Evolutionary conservation across 495 filamentous ascomycete species (phyloP).

Genomic region (Filosporella fistucella): DNA sequence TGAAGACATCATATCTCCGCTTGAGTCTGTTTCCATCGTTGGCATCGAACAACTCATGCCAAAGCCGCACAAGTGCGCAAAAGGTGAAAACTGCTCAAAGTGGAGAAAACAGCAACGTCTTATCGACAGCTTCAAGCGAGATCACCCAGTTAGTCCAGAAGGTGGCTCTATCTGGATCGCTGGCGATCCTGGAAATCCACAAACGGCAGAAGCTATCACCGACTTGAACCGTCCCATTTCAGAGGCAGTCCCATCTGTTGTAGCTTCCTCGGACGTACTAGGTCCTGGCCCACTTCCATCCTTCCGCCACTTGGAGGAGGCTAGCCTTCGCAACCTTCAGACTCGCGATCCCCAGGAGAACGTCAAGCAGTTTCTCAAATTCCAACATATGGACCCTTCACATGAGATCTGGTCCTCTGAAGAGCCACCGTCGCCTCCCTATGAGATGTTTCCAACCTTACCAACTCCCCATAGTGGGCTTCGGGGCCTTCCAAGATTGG

Average conservation of each 20-base stretch:
- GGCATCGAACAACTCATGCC: slow-evolving; percentile 86
- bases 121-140: slow-evolving; percentile 60
- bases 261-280: slow-evolving; percentile 86
- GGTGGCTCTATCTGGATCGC: slow-evolving; percentile 59
- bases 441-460: slow-evolving; percentile 38
- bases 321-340: slow-evolving; percentile 60
- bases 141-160: slow-evolving; percentile 56
- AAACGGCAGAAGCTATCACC: slow-evolving; percentile 43
- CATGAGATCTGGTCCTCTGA: slow-evolving; percentile 38
- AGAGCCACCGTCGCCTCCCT: slow-evolving; percentile 49
- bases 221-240: slow-evolving; percentile 50
- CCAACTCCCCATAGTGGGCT: slow-evolving; percentile 24
- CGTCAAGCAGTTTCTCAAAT: slow-evolving; percentile 79
- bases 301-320: slow-evolving; percentile 65
- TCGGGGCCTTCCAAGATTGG: slow-evolving; percentile 31
- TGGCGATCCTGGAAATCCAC: slow-evolving; percentile 68
- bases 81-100: slow-evolving; percentile 85
- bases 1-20: slow-evolving; percentile 64
- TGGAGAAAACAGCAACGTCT: slow-evolving; percentile 68
- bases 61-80: slow-evolving; percentile 79
- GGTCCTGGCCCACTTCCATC: slow-evolving; percentile 58
- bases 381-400: slow-evolving; percentile 53
- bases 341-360: slow-evolving; percentile 83
- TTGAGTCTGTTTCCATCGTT: slow-evolving; percentile 85
- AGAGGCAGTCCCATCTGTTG: slow-evolving; percentile 67